Conservation (phyloP, 2,329 filamentous ascomycete species). For the Trichoderma sp. region DNA sequence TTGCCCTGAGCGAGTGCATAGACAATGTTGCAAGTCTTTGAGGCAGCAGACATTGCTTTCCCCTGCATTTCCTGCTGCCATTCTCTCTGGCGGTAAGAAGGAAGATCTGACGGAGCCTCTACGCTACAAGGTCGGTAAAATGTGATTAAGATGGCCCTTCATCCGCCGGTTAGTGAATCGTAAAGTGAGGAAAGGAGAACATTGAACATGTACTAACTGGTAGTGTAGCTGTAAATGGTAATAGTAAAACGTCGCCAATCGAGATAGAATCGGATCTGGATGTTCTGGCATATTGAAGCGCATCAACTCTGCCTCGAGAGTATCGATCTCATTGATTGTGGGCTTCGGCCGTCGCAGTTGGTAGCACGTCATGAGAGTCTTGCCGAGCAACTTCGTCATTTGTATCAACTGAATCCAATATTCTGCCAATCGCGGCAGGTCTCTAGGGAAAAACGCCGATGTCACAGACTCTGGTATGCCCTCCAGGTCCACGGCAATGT, state of each 20-base stretch:
- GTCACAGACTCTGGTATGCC: constrained; percentile 8
- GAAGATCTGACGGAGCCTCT: constrained; percentile 2
- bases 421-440: constrained; percentile 3
- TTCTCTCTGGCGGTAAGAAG: constrained; percentile 5
- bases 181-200: too few species aligned
- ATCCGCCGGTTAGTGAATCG: neutral
- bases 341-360: constrained; percentile 2
- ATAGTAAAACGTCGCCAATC: constrained; percentile 7
- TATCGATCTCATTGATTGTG: neutral
- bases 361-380: neutral
- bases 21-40: constrained; percentile 15
- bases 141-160: constrained; percentile 2
- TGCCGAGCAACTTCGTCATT: constrained; percentile 3
- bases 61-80: constrained; percentile 13
- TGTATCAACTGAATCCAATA: constrained; percentile 9
- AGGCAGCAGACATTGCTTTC: constrained; percentile 13
- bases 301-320: constrained; percentile 1
- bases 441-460: neutral
- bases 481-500: constrained; percentile 6
- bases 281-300: constrained; percentile 4
- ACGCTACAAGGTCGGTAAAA: constrained; percentile 5
- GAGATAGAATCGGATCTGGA: neutral
- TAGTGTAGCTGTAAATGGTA: constrained; percentile 14
- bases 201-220: neutral
- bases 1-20: constrained; percentile 14